Evolutionary conservation across 129 eudicot species (phyloP), one percentile per base, ranked within the genome.

Genomic region (Pulicaria dysenterica): DNA sequence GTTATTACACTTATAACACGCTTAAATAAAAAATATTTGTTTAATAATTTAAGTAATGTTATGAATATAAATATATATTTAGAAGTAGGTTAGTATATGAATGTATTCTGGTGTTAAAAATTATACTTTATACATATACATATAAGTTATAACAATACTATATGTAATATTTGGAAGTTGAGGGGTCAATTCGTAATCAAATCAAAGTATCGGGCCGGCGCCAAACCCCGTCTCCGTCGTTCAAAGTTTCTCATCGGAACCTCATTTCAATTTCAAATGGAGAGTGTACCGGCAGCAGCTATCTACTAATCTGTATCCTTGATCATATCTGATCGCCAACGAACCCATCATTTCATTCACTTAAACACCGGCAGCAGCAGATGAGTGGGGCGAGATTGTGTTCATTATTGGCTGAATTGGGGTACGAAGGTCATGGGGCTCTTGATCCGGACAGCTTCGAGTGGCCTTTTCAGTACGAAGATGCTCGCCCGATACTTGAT

Each of bases 391-490:
- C 85, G 51, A 60, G 75, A 67, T 77, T 95, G 77, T 90, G 93
- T 44, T 74, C 76, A 54, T 71, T 90, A 66, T 60, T 95, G 78
- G 79, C 82, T 10, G 99, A 95, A 83, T 85, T 95, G 73, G 99
- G 99, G 19, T 95, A 56, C 83, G 97, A 86, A 72, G 97, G 92
- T 16, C 91, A 85, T 77, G 79, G 42, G 4, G 59, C 89, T 37
- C 74, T 88, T 40, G 99, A 94, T 83, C 89, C 91, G 4, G 99
- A 95, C 76, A 95, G 99, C 79, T 91, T 90, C 78, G 99, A 95
- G 63, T 95, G 99, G 97, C 99, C 99, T 1, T 95, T 95, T 67
- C 99, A 95, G 78, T 90, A 95, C 85, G 99, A 95, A 54, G 99
- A 95, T 70, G 91, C 89, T 74, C 88, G 96, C 0, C 97, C 99